Evolutionary conservation across 306 rosid genomes (phyloP).

Genomic region (Medicago arabica): DNA sequence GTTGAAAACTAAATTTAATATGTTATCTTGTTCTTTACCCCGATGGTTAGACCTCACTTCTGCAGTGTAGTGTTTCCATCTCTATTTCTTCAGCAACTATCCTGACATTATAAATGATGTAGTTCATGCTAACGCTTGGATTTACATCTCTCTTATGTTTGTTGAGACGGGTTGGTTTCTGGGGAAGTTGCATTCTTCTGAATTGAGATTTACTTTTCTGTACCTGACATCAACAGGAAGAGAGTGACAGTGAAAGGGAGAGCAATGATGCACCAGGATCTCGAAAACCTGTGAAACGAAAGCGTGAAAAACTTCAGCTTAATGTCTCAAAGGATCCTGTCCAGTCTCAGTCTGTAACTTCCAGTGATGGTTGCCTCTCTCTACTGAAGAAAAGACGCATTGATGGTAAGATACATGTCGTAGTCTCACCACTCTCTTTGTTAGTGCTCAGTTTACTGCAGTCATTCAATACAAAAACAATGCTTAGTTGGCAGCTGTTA

Average conservation of each 20-base stretch:
- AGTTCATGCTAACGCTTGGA: slow-evolving; percentile 4
- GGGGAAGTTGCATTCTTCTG: slow-evolving; percentile 11
- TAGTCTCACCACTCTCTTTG: background rate
- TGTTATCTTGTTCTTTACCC: slow-evolving; percentile 1
- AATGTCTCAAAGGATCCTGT: slow-evolving; percentile 56
- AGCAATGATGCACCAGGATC: slow-evolving; percentile 66
- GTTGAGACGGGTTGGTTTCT: slow-evolving; percentile 23
- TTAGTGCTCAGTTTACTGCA: slow-evolving; percentile 3
- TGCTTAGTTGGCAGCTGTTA: slow-evolving; percentile 13
- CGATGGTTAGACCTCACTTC: background rate
- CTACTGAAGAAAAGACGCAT: slow-evolving; percentile 62
- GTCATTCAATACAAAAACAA: background rate
- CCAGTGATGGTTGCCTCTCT: slow-evolving; percentile 72
- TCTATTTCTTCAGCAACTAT: slow-evolving; percentile 10
- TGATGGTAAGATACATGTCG: slow-evolving; percentile 60
- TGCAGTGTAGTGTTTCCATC: slow-evolving; percentile 7
- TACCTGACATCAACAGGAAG: slow-evolving; percentile 60
- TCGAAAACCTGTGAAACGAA: slow-evolving; percentile 58
- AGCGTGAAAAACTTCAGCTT: slow-evolving; percentile 62
- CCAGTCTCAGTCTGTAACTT: slow-evolving; percentile 54
- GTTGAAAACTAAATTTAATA: slow-evolving; percentile 2
- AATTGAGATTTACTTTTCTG: slow-evolving; percentile 14
- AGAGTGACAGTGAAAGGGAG: slow-evolving; percentile 77
- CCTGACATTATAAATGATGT: slow-evolving; percentile 10
- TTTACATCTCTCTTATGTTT: slow-evolving; percentile 33